These are phyloP conservation scores for Cladorrhinum sp. DNA, from an alignment of 2,329 filamentous ascomycete genomes.

Conservation along the genomic window DNA sequence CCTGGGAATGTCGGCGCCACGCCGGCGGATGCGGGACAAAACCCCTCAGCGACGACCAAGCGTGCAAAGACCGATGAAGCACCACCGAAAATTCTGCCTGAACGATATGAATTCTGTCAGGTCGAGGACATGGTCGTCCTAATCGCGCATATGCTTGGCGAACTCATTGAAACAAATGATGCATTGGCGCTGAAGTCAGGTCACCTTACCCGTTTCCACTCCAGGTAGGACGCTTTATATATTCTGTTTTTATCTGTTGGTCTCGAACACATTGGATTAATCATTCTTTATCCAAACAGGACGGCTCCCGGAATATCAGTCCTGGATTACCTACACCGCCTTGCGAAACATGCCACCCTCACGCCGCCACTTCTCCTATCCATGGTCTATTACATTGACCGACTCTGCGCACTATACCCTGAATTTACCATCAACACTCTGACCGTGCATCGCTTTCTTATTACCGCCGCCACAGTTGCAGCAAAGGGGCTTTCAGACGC, in stretches of 20 bases:
- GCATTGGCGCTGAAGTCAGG: slow-evolving; percentile 79
- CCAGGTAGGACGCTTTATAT: slow-evolving; percentile 56
- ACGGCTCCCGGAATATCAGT: slow-evolving; percentile 88
- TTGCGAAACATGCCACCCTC: slow-evolving; percentile 91
- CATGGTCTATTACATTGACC: slow-evolving; percentile 99
- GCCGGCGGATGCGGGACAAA: slow-evolving; percentile 22
- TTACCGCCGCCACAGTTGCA: slow-evolving; percentile 91
- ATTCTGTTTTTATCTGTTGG: not conserved
- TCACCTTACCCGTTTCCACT: slow-evolving; percentile 91
- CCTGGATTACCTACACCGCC: slow-evolving; percentile 84
- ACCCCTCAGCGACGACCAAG: slow-evolving; percentile 41
- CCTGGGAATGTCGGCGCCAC: slow-evolving; percentile 26
- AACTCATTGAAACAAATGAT: slow-evolving; percentile 92
- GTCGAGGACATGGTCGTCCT: slow-evolving; percentile 85
- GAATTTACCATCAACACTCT: slow-evolving; percentile 95
- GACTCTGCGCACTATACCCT: slow-evolving; percentile 85
- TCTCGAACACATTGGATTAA: not conserved
- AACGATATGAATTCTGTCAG: slow-evolving; percentile 75
- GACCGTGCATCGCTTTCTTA: slow-evolving; percentile 95
- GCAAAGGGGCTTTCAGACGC: slow-evolving; percentile 94
- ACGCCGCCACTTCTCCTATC: slow-evolving; percentile 91
- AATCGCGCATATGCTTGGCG: slow-evolving; percentile 92
- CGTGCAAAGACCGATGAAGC: slow-evolving; percentile 49
- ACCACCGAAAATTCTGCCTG: slow-evolving; percentile 61
- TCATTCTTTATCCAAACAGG: slow-evolving; percentile 31